Base-by-base conservation (phyloP, 805 yeast species). In the Zygotorulaspora sp. region DNA sequence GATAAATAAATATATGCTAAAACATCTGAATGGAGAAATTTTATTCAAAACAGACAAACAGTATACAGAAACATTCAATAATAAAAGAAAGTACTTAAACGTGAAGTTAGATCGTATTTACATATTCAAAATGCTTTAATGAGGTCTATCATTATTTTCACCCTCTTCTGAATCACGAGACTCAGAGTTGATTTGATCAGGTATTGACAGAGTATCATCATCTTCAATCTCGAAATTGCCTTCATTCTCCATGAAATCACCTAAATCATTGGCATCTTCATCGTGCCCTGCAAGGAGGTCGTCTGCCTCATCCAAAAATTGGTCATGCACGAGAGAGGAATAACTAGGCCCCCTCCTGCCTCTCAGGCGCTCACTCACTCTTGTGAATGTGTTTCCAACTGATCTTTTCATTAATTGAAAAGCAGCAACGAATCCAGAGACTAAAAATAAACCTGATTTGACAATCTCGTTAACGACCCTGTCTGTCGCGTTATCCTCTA, bases 401-500 rank as follows among this genome's bases (percentile, higher is more conserved):
- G 47, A 30, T 12, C 56, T 44, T 27, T 48, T 48, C 3, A 39
- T 7, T n/a, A 47, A 30, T 30, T 53, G 54, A 13, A 41, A 40
- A 4, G 44, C 49, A 2, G 63, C 49, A 16, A 49, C 48, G 1
- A 56, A 18, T 2, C 68, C 70, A 4, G 79, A 76, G 21, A 61
- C 67, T 3, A 58, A 61, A 21, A 66, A 53, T 13, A 81, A 70
- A 0, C 84, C 83, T n/a, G 75, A 71, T 45, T 63, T 70, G 3
- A 81, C 81, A 15, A 80, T 67, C 16, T 57, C 52, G 48, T 82
- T 83, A 13, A 80, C 81, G 7, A 74, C 69, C 23, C 65, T 67
- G 49, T 82, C 88, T 6, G 77, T 69, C 5, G 57, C 48, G 47
- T 80, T 81, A 44, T 83, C 77, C 54, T 82, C 89, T 32, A 81